Evolutionary conservation across 1,139 yeast genomes (phyloP), one percentile per base, ranked within the genome.

Genomic region (Sugiyamaella japonica): DNA sequence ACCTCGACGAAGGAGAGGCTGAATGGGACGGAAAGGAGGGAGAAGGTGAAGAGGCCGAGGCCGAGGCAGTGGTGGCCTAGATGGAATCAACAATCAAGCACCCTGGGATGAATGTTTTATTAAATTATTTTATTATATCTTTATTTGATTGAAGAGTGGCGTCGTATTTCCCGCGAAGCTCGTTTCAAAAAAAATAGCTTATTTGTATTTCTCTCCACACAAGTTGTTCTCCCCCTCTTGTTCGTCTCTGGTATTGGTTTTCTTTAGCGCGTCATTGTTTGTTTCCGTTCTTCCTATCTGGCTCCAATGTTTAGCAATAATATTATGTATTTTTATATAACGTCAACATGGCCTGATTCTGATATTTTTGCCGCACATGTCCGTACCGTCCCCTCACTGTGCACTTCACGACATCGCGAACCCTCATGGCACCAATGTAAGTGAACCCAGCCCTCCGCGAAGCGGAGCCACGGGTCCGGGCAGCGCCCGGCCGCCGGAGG

Each of bases 1-100:
- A 82, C 64, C 84, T 79, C 55, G 87, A 83, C 61, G 85, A 81
- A 55, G 83, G 76, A 64, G 79, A 77, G 63, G 74, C 73, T 60
- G 78, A 76, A 61, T 79, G 78, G 69, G 83, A 77, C 60, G 83
- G 70, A 55, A 67, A 65, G 45, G 70, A 64, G 50, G 60, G 61
- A 17, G 63, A 62, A 44, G 62, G 51, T 10, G 62, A 54, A 44
- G 60, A 56, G 36, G 59, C 56, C 31, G 62, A 56, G 53, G 28
- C 41, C 32, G 56, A 53, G 32, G 51, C 42, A 42, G 45, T 43
- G 32, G 55, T 43, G 12, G 54, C 51, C 44, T 51, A 46, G 32
- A 38, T 20, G 25, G 16, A 45, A 38, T 13, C 13, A 38, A 31
- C 25, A 20, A 20, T 20, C 25, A 37, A 13, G 25, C 25, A 20